phyloP scores from a whole-genome alignment of 1,139 yeast species.

The Debaryomyces singareniensis region DNA sequence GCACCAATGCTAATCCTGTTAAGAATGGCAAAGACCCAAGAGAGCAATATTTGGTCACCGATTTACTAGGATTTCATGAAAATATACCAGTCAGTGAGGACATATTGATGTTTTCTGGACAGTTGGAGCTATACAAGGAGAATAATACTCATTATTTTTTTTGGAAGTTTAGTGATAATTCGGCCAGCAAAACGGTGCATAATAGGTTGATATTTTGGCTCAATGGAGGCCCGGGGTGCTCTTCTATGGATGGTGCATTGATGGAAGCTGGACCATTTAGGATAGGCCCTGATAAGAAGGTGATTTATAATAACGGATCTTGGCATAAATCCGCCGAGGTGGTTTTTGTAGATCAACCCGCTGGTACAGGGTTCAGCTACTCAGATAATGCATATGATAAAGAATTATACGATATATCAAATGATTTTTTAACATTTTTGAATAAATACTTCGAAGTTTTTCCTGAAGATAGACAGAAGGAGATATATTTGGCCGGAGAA shows the following conservation, averaged over 20 bases:
- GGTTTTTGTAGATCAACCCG: slow-evolving; percentile 89
- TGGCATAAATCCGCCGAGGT: slow-evolving; percentile 82
- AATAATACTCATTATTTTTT: slow-evolving; percentile 66
- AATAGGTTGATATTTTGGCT: slow-evolving; percentile 70
- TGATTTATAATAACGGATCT: slow-evolving; percentile 60
- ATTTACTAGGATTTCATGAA: slow-evolving; percentile 33
- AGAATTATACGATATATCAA: slow-evolving; percentile 54
- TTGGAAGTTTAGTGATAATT: slow-evolving; percentile 56
- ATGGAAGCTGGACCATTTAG: slow-evolving; percentile 91
- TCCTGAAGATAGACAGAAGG: slow-evolving; percentile 64
- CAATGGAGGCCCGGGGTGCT: slow-evolving; percentile 97
- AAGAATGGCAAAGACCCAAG: slow-evolving; percentile 7
- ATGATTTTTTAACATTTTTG: slow-evolving; percentile 60
- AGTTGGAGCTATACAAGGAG: slow-evolving; percentile 48
- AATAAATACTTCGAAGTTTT: slow-evolving; percentile 62
- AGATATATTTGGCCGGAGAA: slow-evolving; percentile 84
- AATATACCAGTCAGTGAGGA: slow-evolving; percentile 25
- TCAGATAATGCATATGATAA: slow-evolving; percentile 43
- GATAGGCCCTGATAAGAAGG: slow-evolving; percentile 38
- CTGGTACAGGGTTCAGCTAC: slow-evolving; percentile 86
- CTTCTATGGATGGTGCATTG: slow-evolving; percentile 95
- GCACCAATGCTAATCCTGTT: neutral
- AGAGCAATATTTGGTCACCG: slow-evolving; percentile 26
- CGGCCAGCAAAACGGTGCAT: slow-evolving; percentile 23
- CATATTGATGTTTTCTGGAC: slow-evolving; percentile 69